Base-by-base conservation (phyloP, 345 rosid genomes). In the Hibiscus trionum region DNA sequence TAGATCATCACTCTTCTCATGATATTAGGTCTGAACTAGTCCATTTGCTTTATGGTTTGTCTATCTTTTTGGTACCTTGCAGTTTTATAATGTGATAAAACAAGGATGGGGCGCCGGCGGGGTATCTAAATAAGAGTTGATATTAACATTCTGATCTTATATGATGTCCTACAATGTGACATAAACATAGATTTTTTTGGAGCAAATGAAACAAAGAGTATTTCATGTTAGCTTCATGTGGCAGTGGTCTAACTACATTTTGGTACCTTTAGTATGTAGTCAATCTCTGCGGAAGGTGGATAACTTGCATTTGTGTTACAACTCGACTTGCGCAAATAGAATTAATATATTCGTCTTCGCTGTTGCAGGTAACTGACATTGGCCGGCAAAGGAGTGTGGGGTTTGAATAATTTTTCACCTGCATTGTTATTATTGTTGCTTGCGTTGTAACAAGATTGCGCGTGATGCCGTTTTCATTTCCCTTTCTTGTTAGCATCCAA, bases 351-450 rank as follows among this genome's bases (percentile, higher is more conserved):
- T 21, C 14, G 42, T 68, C 31, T 50, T 68, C 31, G 11, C 31
- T 65, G 60, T 46, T 71, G 77, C 76, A 80, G 84, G 76, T 71
- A 69, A 66, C 69, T 66, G 68, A 66, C 46, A 53, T 72, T 49
- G 47, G 69, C 49, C 69, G 52, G 61, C 53, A 16, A 57, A 77
- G 39, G 68, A 69, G 59, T 49, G 58, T 72, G 46, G 73, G 70
- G 50, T 42, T 74, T 46, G 21, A 55, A 61, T 61, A n/a, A 73
- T 31, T 70, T 55, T 73, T 58, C 17, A 67, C 66, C 15, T 66
- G 55, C 37, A 44, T 39, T 31, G 14, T 71, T 59, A 17, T 44
- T 71, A 59, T 35, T 77, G 60, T 69, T 11, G 39, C 7, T 35
- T 35, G 39, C 39, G 5, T 2, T 7, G 39, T 42, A 31, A 64